Base-by-base conservation (phyloP, 257 asterid species). In the Solanum sejunctum region DNA sequence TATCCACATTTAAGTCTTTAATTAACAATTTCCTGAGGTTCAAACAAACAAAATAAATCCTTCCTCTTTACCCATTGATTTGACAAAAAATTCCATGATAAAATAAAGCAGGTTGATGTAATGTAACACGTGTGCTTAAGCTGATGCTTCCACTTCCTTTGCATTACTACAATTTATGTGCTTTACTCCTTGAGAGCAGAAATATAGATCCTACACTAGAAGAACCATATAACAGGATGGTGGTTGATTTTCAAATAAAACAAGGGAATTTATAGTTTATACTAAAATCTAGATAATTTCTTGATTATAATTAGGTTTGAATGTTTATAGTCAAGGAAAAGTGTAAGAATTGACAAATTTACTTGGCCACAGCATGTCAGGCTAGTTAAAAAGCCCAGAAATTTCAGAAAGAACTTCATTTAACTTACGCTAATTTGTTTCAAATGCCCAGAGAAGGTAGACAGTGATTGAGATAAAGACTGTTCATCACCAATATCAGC, bases 401-500 rank as follows among this genome's bases (percentile, higher is more conserved):
- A 47, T 83, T 66, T 61, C 66, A 67, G 77, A 80, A 57, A 17
- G 86, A 73, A 49, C 47, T 66, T 73, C 75, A 73, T 84, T 70
- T 86, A 87, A 89, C 99, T 90, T 92, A 97, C 99, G 84, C 96
- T 92, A 80, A 97, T 97, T 92, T 92, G 99, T 88, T 94, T 97
- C 90, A 97, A 92, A 91, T 97, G 99, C 87, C 98, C 98, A 56
- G 99, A 94, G 89, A 97, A 97, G 88, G 99, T 97, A 84, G 99
- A 97, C 87, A 97, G 86, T 80, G 99, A 97, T 84, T 97, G 99
- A 83, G 98, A 91, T 84, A 97, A 89, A 85, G 98, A 97, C 84
- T 97, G 99, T 80, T 97, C 99, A 84, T 97, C 99, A 69, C 99
- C 99, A 84, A 97, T 97, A 90, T 97, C 99, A 84, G 98, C 99